phyloP scores from a whole-genome alignment of 164 flowering plant genomes.

The Vitis labrusca region DNA sequence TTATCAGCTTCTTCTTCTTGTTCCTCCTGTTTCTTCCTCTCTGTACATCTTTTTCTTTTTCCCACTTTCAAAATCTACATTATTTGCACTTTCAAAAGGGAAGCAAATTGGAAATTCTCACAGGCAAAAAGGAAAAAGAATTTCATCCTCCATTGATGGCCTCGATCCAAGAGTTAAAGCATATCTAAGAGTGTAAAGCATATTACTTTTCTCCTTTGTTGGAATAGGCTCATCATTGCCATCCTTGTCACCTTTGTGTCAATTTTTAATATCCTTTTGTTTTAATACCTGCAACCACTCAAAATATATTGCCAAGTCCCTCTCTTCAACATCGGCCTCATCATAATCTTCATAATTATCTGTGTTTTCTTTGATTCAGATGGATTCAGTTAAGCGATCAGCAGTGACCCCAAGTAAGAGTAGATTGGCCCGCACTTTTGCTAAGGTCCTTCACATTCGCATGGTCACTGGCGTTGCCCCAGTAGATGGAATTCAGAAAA shows the following conservation, averaged over 20 bases:
- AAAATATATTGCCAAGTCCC: background rate
- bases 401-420: constrained; percentile 34
- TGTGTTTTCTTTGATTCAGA: constrained; percentile 29
- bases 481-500: constrained; percentile 36
- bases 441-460: constrained; percentile 63
- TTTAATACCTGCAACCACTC: background rate
- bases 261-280: background rate
- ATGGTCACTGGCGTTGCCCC: constrained; percentile 46
- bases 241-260: constrained; percentile 3
- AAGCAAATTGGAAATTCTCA: constrained; percentile 16
- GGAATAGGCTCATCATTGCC: constrained; percentile 16
- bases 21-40: background rate
- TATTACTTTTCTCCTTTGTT: constrained; percentile 21
- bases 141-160: constrained; percentile 20
- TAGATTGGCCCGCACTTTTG: constrained; percentile 52
- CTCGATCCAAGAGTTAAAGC: constrained; percentile 40
- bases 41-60: constrained; percentile 9
- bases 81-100: constrained; percentile 5
- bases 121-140: constrained; percentile 17
- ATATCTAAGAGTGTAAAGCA: constrained; percentile 18
- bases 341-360: background rate
- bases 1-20: background rate
- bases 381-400: constrained; percentile 53
- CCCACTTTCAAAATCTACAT: constrained; percentile 18
- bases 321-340: constrained; percentile 4